Percentiles rank a stretch among this genome's conserved stretches.
phyloP scores from a whole-genome alignment of 2,329 filamentous ascomycete genomes.

The Aspergillus hortae region DNA sequence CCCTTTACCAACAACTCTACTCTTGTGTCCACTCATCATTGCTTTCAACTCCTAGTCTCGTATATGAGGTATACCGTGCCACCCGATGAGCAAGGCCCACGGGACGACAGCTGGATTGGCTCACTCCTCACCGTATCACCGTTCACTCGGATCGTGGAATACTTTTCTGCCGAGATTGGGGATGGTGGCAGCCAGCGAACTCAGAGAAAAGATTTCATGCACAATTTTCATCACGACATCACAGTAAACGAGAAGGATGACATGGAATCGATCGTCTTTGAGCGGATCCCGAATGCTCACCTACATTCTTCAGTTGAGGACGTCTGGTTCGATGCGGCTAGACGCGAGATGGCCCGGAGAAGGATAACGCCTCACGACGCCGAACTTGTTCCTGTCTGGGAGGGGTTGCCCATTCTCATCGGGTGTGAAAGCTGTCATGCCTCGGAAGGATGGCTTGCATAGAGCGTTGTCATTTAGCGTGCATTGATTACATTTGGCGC shows the following conservation, averaged over 20 bases:
- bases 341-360: conserved; percentile 27
- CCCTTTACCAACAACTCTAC: conserved; percentile 40
- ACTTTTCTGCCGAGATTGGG: conserved; percentile 43
- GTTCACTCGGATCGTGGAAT: conserved; percentile 39
- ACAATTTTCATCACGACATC: conserved; percentile 41
- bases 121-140: conserved; percentile 39
- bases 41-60: conserved; percentile 37
- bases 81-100: conserved; percentile 26
- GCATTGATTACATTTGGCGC: background rate
- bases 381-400: conserved; percentile 32
- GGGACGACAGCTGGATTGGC: conserved; percentile 38
- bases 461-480: conserved; percentile 7
- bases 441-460: conserved; percentile 30
- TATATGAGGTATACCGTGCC: conserved; percentile 38
- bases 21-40: conserved; percentile 41
- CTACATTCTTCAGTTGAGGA: conserved; percentile 32
- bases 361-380: conserved; percentile 29
- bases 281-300: conserved; percentile 24
- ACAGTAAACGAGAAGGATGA: conserved; percentile 35
- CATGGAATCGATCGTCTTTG: conserved; percentile 37
- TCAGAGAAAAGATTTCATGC: conserved; percentile 43
- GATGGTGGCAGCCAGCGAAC: conserved; percentile 38
- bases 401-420: conserved; percentile 34
- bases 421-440: conserved; percentile 32
- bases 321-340: conserved; percentile 39